phyloP scores from a whole-genome alignment of 176 grass and related monocot genomes.

The Carex myosuroides region DNA sequence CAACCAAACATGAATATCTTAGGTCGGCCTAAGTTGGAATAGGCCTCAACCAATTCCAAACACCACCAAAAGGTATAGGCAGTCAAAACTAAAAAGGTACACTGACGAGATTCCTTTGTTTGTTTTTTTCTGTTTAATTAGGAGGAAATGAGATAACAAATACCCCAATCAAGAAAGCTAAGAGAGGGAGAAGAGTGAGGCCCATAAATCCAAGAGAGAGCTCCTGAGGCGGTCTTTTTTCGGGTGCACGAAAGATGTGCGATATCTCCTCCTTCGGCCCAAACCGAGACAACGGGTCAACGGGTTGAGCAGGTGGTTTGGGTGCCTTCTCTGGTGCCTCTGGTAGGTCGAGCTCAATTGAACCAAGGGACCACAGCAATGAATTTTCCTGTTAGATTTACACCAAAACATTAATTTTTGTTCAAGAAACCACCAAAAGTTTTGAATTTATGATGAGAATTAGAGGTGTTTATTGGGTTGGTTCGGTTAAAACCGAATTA shows the following conservation, averaged over 20 bases:
- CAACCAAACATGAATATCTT: too few relatives aligned
- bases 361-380: slow-evolving; percentile 55
- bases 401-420: not conserved
- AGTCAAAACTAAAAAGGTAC: not conserved
- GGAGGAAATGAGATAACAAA: not conserved
- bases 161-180: slow-evolving; percentile 86
- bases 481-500: too few relatives aligned
- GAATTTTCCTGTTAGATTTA: slow-evolving; percentile 67
- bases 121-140: not conserved
- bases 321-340: slow-evolving; percentile 80
- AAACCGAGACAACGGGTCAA: slow-evolving; percentile 70
- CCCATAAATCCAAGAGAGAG: slow-evolving; percentile 67
- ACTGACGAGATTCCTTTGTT: not conserved
- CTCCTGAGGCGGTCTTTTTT: slow-evolving; percentile 75
- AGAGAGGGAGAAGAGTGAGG: slow-evolving; percentile 54
- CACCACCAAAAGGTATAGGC: not conserved
- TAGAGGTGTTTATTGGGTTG: too few relatives aligned
- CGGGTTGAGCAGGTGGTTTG: slow-evolving; percentile 47
- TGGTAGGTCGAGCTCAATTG: slow-evolving; percentile 78
- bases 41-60: too few relatives aligned
- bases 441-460: not conserved
- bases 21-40: too few relatives aligned
- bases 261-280: slow-evolving; percentile 76
- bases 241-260: slow-evolving; percentile 79
- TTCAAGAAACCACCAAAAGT: not conserved